phyloP scores from a whole-genome alignment of 2,329 filamentous ascomycete genomes.

The Grosmannia penicillata region DNA sequence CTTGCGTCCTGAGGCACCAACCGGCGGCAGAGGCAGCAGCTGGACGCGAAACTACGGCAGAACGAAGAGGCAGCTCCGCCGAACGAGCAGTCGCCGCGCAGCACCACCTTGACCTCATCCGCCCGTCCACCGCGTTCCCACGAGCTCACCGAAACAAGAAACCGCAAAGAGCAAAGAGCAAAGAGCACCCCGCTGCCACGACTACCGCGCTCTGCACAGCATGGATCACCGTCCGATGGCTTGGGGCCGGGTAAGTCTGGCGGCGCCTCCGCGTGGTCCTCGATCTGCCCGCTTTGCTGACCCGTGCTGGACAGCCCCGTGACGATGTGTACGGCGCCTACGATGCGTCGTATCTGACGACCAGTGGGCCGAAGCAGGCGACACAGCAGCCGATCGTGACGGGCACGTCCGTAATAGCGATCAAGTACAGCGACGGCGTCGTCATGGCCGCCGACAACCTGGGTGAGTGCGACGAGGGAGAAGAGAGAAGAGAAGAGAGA shows the following conservation, averaged over 20 bases:
- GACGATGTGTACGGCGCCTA: slow-evolving; percentile 95
- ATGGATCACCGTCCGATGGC: slow-evolving; percentile 63
- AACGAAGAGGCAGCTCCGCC: too few relatives aligned
- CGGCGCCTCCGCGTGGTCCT: too few relatives aligned
- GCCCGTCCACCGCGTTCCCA: too few relatives aligned
- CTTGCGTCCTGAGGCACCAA: not conserved
- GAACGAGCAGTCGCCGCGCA: too few relatives aligned
- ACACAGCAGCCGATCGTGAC: slow-evolving; percentile 91
- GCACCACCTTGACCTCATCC: too few relatives aligned
- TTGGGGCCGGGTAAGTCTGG: slow-evolving; percentile 59
- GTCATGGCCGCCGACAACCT: slow-evolving; percentile 96
- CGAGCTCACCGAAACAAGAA: too few relatives aligned
- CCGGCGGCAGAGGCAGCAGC: slow-evolving; percentile 1
- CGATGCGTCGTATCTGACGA: slow-evolving; percentile 70
- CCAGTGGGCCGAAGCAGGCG: slow-evolving; percentile 58
- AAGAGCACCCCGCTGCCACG: not conserved
- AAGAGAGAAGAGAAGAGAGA: not conserved
- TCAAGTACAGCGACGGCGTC: slow-evolving; percentile 94
- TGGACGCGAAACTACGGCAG: slow-evolving; percentile 1
- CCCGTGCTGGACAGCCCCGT: slow-evolving; percentile 54
- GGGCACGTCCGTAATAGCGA: slow-evolving; percentile 83
- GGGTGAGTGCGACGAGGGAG: slow-evolving; percentile 35
- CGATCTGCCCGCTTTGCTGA: slow-evolving; percentile 7
- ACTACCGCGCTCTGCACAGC: not conserved
- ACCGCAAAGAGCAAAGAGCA: too few relatives aligned